A percentile compares a stretch with the other conserved stretches of the same genome.
Evolutionary conservation across 1,284 basidiomycete genomes (phyloP).

Genomic region (Cutaneotrichosporon sp.): DNA sequence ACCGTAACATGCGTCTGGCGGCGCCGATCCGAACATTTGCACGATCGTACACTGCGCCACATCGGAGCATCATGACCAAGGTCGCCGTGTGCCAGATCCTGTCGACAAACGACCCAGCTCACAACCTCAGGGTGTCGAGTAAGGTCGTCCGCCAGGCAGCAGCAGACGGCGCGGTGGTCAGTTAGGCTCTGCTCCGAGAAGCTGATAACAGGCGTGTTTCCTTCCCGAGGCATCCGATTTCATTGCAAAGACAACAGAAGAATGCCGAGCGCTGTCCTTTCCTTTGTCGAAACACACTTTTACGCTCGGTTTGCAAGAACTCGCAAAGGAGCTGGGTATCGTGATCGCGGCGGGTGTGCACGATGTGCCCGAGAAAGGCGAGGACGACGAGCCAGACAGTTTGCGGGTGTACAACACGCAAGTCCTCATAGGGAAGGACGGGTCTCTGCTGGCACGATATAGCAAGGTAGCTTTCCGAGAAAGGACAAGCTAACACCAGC

Average conservation of each 20-base stretch:
- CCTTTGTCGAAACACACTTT: slow-evolving; percentile 33
- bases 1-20: not conserved
- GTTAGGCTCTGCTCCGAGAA: not conserved
- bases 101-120: slow-evolving; percentile 35
- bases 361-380: slow-evolving; percentile 44
- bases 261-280: slow-evolving; percentile 31
- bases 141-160: slow-evolving; percentile 48
- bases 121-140: slow-evolving; percentile 40
- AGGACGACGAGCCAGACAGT: slow-evolving; percentile 27
- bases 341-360: slow-evolving; percentile 52
- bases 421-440: slow-evolving; percentile 48
- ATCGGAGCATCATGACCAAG: slow-evolving; percentile 13
- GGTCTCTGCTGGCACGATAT: slow-evolving; percentile 46
- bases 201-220: slow-evolving; percentile 40
- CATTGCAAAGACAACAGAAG: slow-evolving; percentile 46
- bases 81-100: slow-evolving; percentile 39
- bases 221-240: slow-evolving; percentile 54
- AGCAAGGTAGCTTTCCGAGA: slow-evolving; percentile 40
- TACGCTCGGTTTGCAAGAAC: slow-evolving; percentile 38
- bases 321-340: slow-evolving; percentile 46
- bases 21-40: not conserved
- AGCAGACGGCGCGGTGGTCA: slow-evolving; percentile 45
- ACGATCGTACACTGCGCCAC: too few species aligned
- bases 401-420: slow-evolving; percentile 51
- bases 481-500: slow-evolving; percentile 18